Evolutionary conservation across 192 early-diverging fungal species (phyloP), one percentile per base, ranked within the genome.

Genomic region (Paraglomus brasilianum): DNA sequence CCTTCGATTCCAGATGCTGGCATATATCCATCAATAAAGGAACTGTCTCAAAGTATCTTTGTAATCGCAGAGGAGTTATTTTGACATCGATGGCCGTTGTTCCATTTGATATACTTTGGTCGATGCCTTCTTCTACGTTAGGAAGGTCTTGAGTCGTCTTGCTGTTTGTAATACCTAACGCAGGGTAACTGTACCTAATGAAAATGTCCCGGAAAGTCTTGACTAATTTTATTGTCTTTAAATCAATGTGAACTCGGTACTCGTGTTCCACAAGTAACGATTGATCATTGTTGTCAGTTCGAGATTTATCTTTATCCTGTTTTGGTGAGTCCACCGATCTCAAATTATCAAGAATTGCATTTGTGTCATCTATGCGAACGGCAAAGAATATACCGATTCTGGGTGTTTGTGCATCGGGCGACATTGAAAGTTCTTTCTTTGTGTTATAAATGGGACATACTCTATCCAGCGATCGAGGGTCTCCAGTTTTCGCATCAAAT

Each of bases 381-480:
- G 51, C 48, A 15, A 69, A 15, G 15, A 45, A 69, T n/a, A 69
- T 1, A 15, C 67, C 67, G 39, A 69, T 69, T 47, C 55, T 69
- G 15, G 67, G 53, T 1, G 55, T 69, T 69, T 69, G 67, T 7
- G 58, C 55, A 58, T 69, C 67, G 2, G 67, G 53, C n/a, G 67
- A 69, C 39, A 69, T 44, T 40, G 67, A 56, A 21, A 69, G 39
- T 24, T 69, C 67, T 47, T 56, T 58, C 36, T 69, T 69, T 8
- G 45, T 30, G 48, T 69, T 69, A 69, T 69, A 69, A 22, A 69
- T 69, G 9, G 67, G 67, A 59, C 67, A 69, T 19, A 69, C 67
- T 58, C 52, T 45, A 39, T 69, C 67, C 15, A 69, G 40, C 38
- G 67, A 69, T 41, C 67, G 67, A 55, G 67, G 67, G 39, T 69